phyloP scores from a whole-genome alignment of 192 early-diverging fungal genomes.

The Mortierella claussenii region DNA sequence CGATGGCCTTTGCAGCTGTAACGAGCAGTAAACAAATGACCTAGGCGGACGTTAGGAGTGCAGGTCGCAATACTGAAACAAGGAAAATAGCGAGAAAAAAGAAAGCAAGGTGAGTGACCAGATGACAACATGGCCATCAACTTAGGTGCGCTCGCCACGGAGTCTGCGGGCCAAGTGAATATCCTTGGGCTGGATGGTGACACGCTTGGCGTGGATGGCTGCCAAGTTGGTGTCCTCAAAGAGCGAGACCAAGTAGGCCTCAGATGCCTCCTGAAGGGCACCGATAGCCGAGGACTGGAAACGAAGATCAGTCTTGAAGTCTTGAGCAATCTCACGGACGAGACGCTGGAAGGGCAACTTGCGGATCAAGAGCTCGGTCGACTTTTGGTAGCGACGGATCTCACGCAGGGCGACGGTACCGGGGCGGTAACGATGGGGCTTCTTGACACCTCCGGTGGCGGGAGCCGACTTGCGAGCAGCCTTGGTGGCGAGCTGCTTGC shows the following conservation, averaged over 20 bases:
- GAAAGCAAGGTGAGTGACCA: too few relatives aligned
- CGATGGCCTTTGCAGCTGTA: too few relatives aligned
- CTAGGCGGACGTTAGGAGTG: too few relatives aligned
- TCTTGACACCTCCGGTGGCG: slow-evolving; percentile 96
- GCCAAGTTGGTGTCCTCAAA: slow-evolving; percentile 99
- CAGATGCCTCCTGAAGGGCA: slow-evolving; percentile 98
- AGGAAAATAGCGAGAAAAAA: too few relatives aligned
- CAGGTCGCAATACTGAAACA: too few relatives aligned
- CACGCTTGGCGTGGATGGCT: slow-evolving; percentile 99
- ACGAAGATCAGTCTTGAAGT: slow-evolving; percentile 99
- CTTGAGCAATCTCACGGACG: slow-evolving; percentile 98
- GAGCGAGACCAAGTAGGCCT: slow-evolving; percentile 90
- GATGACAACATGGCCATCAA: too few relatives aligned
- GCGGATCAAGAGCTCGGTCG: slow-evolving; percentile 94
- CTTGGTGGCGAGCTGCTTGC: slow-evolving; percentile 97
- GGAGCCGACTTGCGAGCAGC: slow-evolving; percentile 96
- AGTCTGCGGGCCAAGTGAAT: slow-evolving; percentile 98
- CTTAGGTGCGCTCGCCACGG: slow-evolving; percentile 88
- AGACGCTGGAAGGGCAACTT: slow-evolving; percentile 95
- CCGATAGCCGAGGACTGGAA: slow-evolving; percentile 99
- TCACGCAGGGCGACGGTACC: slow-evolving; percentile 93
- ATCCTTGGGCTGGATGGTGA: slow-evolving; percentile 99
- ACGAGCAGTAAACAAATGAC: too few relatives aligned
- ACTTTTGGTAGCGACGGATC: slow-evolving; percentile 96
- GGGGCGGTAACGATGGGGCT: slow-evolving; percentile 87